A percentile compares a stretch with the other conserved stretches of the same genome.
phyloP scores from a whole-genome alignment of 2,329 filamentous ascomycete genomes.

The Phyllosticta paracitricarpa region DNA sequence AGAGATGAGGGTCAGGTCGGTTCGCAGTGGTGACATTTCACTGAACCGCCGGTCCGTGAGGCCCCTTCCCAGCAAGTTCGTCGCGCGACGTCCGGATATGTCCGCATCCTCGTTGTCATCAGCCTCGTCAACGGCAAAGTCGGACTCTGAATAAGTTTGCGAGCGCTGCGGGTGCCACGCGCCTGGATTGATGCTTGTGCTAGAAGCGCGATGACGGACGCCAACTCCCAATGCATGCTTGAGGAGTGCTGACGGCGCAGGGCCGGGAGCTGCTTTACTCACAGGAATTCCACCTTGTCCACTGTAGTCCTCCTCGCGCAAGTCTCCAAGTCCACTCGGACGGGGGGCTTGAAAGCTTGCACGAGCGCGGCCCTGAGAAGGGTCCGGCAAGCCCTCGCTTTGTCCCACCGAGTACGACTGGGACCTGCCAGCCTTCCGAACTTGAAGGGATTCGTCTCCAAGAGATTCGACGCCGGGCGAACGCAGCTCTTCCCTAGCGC shows the following conservation, averaged over 20 bases:
- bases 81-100: not conserved
- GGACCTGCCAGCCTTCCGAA: slow-evolving; percentile 73
- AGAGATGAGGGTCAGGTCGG: slow-evolving; percentile 24
- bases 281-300: not conserved
- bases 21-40: slow-evolving; percentile 19
- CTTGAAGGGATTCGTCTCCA: slow-evolving; percentile 1
- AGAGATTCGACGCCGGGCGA: slow-evolving; percentile 3
- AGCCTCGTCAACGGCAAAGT: slow-evolving; percentile 63
- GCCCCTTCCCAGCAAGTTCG: not conserved
- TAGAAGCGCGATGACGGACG: slow-evolving; percentile 7
- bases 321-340: slow-evolving; percentile 63
- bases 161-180: slow-evolving; percentile 13
- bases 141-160: slow-evolving; percentile 38
- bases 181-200: slow-evolving; percentile 10
- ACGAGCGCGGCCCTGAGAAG: slow-evolving; percentile 10
- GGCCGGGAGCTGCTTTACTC: slow-evolving; percentile 5
- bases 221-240: slow-evolving; percentile 4
- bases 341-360: slow-evolving; percentile 54
- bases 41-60: slow-evolving; percentile 8
- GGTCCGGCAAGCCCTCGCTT: slow-evolving; percentile 44
- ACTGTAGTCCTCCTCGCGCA: slow-evolving; percentile 25
- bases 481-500: slow-evolving; percentile 3
- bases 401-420: slow-evolving; percentile 96
- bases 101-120: slow-evolving; percentile 42
- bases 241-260: slow-evolving; percentile 5